Base-by-base conservation (phyloP, 345 rosid genomes). In the Ceriops zippeliana region DNA sequence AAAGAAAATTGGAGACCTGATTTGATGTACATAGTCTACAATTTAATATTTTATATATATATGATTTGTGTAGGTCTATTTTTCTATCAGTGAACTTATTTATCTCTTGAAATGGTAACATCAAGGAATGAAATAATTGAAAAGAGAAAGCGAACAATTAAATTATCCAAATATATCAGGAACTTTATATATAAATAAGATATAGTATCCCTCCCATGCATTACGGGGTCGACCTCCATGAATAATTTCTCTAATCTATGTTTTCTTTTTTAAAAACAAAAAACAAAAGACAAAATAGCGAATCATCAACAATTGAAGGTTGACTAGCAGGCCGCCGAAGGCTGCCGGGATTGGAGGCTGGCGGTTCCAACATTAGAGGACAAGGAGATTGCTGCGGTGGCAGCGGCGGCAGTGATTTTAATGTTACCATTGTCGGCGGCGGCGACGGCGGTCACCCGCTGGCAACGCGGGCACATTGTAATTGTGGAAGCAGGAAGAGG, bases 391-490 rank as follows among this genome's bases (percentile, higher is more conserved):
- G 78, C 67, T 5, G 70, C 49, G 56, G 75, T 20, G 21, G 35
- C 32, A 26, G 73, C 34, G 2, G 72, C 15, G 35, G 66, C 38
- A n/a, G 70, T 38, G 64, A 32, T 46, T 42, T 52, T 77, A 20
- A 81, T 19, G 79, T 83, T 31, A 53, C 70, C 75, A 31, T 31
- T 31, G 52, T 61, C 69, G 74, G 22, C 19, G n/a, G 80, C 61
- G 9, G 27, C 5, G 7, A 74, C 62, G 30, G 30, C 67, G 61
- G 91, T 85, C 42, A 91, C 90, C 28, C 96, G 96, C 83, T 90
- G 95, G 52, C 98, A 93, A 21, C 96, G 82, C 0, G 97, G 98
- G 73, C 98, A 93, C 98, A 93, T 93, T 24, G 89, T 67, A 53
- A 93, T 96, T 51, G 90, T 84, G 5, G 97, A 91, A 20, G 92